Percentiles rank a stretch among this genome's conserved stretches.
phyloP scores from a whole-genome alignment of 192 early-diverging fungal genomes.

The Chytriomyces hyalinus region DNA sequence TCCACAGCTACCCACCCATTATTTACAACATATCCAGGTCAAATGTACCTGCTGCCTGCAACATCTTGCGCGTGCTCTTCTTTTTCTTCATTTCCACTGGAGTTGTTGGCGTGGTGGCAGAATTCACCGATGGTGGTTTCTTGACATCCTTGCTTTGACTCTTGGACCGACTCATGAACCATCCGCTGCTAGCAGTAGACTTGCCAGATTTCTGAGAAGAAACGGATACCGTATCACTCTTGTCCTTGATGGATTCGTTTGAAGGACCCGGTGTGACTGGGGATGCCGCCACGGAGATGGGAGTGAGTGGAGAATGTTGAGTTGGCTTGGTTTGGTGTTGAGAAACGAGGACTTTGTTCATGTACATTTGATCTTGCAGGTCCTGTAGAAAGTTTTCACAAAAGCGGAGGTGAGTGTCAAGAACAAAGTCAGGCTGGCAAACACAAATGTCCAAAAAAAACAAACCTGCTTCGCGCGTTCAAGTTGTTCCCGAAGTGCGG shows the following conservation, averaged over 20 bases:
- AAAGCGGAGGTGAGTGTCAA: neutral
- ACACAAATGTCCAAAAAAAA: neutral
- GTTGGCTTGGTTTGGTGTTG: neutral
- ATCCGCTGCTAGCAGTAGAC: neutral
- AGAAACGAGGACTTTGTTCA: neutral
- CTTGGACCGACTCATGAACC: neutral
- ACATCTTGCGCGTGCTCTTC: neutral
- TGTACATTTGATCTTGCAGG: neutral
- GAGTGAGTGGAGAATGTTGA: neutral
- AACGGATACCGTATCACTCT: neutral
- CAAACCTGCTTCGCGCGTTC: neutral
- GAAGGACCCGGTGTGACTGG: neutral
- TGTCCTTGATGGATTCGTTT: slow-evolving; percentile 4
- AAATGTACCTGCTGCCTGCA: neutral
- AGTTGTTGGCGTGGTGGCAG: too few species aligned
- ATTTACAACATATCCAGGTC: neutral
- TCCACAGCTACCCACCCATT: too few species aligned
- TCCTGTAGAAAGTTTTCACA: too few species aligned
- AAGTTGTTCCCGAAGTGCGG: neutral
- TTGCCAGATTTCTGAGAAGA: neutral
- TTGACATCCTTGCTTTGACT: neutral
- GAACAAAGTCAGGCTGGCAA: neutral
- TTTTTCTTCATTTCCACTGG: neutral
- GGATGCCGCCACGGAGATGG: neutral
- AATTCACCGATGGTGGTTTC: neutral